Percentiles rank a stretch among this genome's conserved stretches.
Conservation (phyloP, 2,329 filamentous ascomycete species). For the Aureobasidium sp. region DNA sequence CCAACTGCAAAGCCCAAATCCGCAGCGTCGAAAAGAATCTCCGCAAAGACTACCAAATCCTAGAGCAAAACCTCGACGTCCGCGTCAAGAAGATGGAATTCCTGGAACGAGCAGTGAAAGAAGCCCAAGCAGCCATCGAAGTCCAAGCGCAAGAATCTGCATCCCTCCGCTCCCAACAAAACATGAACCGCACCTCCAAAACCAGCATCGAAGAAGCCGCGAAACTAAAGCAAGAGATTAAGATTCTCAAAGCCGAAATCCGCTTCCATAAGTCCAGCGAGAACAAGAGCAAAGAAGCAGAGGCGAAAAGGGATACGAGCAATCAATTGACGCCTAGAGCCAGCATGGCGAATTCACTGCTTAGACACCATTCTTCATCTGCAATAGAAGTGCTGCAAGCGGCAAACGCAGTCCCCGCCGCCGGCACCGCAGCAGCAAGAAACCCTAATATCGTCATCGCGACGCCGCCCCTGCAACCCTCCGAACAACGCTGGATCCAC, state of each 20-base stretch:
- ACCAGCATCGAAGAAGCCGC: slow-evolving; percentile 45
- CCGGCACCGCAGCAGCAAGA: not conserved
- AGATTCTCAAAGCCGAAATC: slow-evolving; percentile 53
- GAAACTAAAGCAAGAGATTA: slow-evolving; percentile 54
- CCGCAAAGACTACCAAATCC: slow-evolving; percentile 80
- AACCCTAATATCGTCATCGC: slow-evolving; percentile 27
- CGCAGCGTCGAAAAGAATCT: slow-evolving; percentile 81
- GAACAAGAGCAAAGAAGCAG: not conserved
- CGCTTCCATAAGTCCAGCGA: slow-evolving; percentile 51
- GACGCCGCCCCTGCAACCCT: slow-evolving; percentile 36
- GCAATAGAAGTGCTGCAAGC: slow-evolving; percentile 38
- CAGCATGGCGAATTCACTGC: slow-evolving; percentile 45
- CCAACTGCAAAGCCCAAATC: slow-evolving; percentile 71
- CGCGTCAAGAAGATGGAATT: slow-evolving; percentile 81
- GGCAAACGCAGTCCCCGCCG: not conserved
- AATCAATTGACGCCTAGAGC: slow-evolving; percentile 22
- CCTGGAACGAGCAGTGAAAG: slow-evolving; percentile 71
- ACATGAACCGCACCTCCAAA: slow-evolving; percentile 27
- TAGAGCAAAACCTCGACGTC: slow-evolving; percentile 73
- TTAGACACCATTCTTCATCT: slow-evolving; percentile 49
- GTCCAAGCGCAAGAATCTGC: slow-evolving; percentile 40
- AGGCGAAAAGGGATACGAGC: slow-evolving; percentile 12
- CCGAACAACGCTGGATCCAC: slow-evolving; percentile 75
- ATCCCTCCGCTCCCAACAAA: slow-evolving; percentile 17
- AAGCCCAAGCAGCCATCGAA: slow-evolving; percentile 47